These are phyloP conservation scores for Talaromyces ruber DNA, from an alignment of 495 filamentous ascomycete genomes.

Conservation along the genomic window DNA sequence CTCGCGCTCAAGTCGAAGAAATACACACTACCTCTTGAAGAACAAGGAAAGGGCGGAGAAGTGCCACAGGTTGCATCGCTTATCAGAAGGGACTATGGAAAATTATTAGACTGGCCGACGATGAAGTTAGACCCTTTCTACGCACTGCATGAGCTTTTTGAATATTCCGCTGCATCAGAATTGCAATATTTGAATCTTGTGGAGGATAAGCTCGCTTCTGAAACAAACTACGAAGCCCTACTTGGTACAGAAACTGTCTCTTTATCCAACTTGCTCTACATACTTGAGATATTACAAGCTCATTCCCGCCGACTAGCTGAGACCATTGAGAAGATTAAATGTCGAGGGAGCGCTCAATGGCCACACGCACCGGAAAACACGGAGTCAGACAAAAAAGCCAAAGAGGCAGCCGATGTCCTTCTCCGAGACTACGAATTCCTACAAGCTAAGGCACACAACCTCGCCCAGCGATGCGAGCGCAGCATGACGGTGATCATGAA, in stretches of 20 bases:
- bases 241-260: conserved; percentile 7
- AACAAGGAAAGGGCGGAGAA: not conserved
- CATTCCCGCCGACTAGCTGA: conserved; percentile 9
- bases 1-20: not conserved
- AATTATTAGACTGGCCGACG: conserved; percentile 7
- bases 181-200: conserved; percentile 19
- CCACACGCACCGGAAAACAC: not conserved
- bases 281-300: conserved; percentile 6
- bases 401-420: conserved; percentile 7
- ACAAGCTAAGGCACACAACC: not conserved
- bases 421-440: conserved; percentile 18
- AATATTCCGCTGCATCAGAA: conserved; percentile 13
- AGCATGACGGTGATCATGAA: conserved; percentile 18
- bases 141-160: conserved; percentile 15
- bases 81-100: conserved; percentile 6
- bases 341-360: not conserved
- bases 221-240: conserved; percentile 9
- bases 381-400: conserved; percentile 2
- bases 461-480: conserved; percentile 9
- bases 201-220: conserved; percentile 8
- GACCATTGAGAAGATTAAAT: conserved; percentile 5
- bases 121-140: conserved; percentile 17
- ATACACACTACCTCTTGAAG: not conserved
- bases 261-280: conserved; percentile 8
- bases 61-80: not conserved